phyloP scores from a whole-genome alignment of 257 asterid species.

The Haberlea rhodopensis region DNA sequence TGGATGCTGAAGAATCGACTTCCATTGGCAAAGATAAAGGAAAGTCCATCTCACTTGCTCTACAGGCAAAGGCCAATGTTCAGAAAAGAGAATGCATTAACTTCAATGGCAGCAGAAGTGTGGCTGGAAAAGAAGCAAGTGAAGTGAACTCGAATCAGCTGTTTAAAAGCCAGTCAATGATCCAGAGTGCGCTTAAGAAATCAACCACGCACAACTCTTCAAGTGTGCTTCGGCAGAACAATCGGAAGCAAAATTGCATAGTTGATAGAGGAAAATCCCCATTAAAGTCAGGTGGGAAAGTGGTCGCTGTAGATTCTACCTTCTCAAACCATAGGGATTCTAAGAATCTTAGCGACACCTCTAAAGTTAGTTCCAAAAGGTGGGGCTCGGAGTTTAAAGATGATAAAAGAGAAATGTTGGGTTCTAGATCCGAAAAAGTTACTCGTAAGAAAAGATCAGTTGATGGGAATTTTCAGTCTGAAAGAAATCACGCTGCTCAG shows the following conservation, averaged over 20 bases:
- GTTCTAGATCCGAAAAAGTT: slow-evolving; percentile 43
- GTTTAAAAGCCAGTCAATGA: slow-evolving; percentile 46
- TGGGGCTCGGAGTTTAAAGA: slow-evolving; percentile 39
- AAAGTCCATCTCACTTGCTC: slow-evolving; percentile 80
- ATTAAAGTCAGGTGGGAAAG: slow-evolving; percentile 50
- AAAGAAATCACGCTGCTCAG: slow-evolving; percentile 44
- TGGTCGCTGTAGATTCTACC: slow-evolving; percentile 43
- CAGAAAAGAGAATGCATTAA: slow-evolving; percentile 69
- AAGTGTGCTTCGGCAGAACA: slow-evolving; percentile 68
- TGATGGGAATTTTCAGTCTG: slow-evolving; percentile 59
- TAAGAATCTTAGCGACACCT: slow-evolving; percentile 40
- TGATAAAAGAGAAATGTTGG: slow-evolving; percentile 40
- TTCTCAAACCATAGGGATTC: slow-evolving; percentile 38
- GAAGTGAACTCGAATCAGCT: slow-evolving; percentile 43
- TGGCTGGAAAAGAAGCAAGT: slow-evolving; percentile 38
- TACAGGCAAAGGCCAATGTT: slow-evolving; percentile 87
- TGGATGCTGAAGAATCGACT: slow-evolving; percentile 45
- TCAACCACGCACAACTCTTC: slow-evolving; percentile 33
- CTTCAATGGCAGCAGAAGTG: slow-evolving; percentile 28
- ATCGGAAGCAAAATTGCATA: slow-evolving; percentile 77
- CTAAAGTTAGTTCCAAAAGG: slow-evolving; percentile 56
- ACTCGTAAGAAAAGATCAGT: slow-evolving; percentile 61
- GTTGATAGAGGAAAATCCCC: slow-evolving; percentile 58
- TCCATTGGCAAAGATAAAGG: slow-evolving; percentile 38
- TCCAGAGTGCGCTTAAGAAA: slow-evolving; percentile 45